Percentiles rank a stretch among this genome's conserved stretches.
These are phyloP conservation scores for Hemileia vastatrix DNA, from an alignment of 1,284 basidiomycete species.

Conservation along the genomic window DNA sequence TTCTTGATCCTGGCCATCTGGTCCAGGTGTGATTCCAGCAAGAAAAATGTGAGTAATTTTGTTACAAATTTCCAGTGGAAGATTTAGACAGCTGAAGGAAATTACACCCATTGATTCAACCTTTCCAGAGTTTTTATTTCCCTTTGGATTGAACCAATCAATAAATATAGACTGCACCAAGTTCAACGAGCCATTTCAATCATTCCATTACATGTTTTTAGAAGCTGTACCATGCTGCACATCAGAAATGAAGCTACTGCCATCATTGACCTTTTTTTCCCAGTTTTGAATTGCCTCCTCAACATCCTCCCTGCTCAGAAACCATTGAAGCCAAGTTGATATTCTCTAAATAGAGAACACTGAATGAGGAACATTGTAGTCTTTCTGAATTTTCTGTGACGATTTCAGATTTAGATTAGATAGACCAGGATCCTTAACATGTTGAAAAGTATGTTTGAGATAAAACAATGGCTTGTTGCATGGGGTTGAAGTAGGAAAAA, in stretches of 20 bases:
- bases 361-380: not conserved
- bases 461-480: not conserved
- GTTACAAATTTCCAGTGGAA: not conserved
- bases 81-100: conserved; percentile 4
- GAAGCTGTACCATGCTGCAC: not conserved
- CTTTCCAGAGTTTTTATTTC: not conserved
- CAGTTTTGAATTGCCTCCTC: not conserved
- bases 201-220: not conserved
- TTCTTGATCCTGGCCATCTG: not conserved
- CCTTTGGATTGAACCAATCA: conserved; percentile 10
- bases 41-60: not conserved
- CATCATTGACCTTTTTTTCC: not conserved
- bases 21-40: conserved; percentile 6
- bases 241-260: not conserved
- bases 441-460: not conserved
- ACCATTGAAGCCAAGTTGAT: not conserved
- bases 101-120: not conserved
- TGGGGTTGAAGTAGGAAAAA: not conserved
- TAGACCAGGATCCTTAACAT: not conserved
- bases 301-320: not conserved
- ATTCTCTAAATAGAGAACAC: not conserved
- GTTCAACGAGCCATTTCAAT: not conserved
- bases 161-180: not conserved
- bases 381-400: not conserved
- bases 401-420: not conserved